Evolutionary conservation across 495 filamentous ascomycete species (phyloP), one percentile per base, ranked within the genome.

Genomic region (Podospora tetraspora): DNA sequence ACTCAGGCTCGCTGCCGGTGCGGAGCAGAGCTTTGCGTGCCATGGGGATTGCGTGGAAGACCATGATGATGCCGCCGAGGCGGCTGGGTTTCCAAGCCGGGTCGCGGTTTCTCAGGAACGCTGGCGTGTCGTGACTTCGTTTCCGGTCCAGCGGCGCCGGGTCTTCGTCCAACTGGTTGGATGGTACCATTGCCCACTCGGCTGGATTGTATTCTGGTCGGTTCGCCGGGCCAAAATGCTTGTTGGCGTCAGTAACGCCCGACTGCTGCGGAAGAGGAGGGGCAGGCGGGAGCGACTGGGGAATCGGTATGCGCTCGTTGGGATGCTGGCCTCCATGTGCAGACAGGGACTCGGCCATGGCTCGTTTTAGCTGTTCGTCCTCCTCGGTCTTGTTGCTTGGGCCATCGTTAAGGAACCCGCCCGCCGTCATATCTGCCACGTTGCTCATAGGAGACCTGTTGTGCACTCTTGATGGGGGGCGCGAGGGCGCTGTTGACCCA

Each of bases 41-140:
- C 56, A 89, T 79, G n/a, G 94, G 94, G 66, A 97, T 94, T 57
- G 88, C 82, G 73, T 94, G 91, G n/a, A 92, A 81, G 59, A 96
- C 93, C 12, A 90, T 92, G 43, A 97, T 68, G 1, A 94, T 76
- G 1, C 84, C 86, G 25, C 90, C 88, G 13, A 96, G 77, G 69
- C 87, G 86, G 27, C 78, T 77, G 19, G 80, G 60, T 23, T 52
- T 64, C 2, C 16, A 24, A 1, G 24, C 22, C 19, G 52, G 56
- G n/a, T 65, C 81, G 3, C 84, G 83, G 13, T 87, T 84, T 59
- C 90, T 88, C 61, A 97, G 79, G 67, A 97, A 94, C 1, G 86
- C 88, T 1, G 92, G 92, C 23, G 84, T 82, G 63, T 81, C 83
- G 9, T 76, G 73, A 8, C 79, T 77, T 68, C 90, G 84, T 73